Evolutionary conservation across 164 flowering plant genomes (phyloP), one percentile per base, ranked within the genome.

Genomic region (Stephania cephalantha): DNA sequence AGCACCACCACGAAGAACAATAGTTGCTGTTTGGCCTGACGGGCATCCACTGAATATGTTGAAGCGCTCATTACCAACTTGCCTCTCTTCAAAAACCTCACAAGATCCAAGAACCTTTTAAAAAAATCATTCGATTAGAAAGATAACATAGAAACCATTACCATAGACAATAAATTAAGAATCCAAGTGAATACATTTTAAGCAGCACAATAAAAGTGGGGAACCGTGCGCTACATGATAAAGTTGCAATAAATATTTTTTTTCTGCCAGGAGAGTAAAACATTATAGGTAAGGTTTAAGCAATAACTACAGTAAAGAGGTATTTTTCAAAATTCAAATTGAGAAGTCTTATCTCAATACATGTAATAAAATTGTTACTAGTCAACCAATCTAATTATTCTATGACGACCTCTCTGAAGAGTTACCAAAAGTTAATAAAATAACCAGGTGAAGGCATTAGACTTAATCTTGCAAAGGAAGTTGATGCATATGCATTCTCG

Each of bases 1-100:
- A 73, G 98, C 99, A 81, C 99, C 99, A 79, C 99, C 99, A 75
- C 98, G 97, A 81, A 96, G 97, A 84, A 94, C 98, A 73, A 96
- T 94, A 22, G 99, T 96, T 69, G 99, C 94, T 46, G 98, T 96
- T 73, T 29, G 85, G 63, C 96, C 98, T 30, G 90, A 88, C 44
- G 97, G 97, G 74, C 99, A 96, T 70, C 98, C 99, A 81, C 91
- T 94, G 76, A 96, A 96, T 69, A 96, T 92, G 77, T 96, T 96
- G 74, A 89, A 96, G 74, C 99, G 86, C 79, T 94, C 99, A 83
- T 91, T 92, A 78, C 99, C 99, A 77, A 94, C 97, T 87, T 94
- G 98, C 78, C 73, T 91, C 78, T 96, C 98, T 85, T 96, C 99
- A 83, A 96, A 96, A 74, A 88, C 6, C 75, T 92, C 99, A 87